phyloP scores from a whole-genome alignment of 208 protist genomes.

The Vickermania ingenoplastis region DNA sequence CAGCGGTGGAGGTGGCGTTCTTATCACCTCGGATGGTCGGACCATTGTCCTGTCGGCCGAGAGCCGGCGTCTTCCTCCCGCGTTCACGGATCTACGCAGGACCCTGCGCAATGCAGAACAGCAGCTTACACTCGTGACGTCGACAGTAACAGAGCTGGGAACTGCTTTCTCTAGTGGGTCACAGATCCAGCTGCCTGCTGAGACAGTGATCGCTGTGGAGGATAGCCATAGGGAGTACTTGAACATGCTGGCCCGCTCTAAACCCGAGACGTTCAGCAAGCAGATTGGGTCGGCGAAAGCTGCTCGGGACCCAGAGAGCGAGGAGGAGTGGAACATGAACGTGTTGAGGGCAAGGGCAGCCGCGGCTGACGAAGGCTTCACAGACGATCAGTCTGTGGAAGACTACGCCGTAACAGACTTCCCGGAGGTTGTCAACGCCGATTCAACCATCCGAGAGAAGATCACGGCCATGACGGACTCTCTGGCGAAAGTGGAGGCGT shows the following conservation, averaged over 20 bases:
- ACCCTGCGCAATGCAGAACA: conserved; percentile 16
- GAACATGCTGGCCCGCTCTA: conserved; percentile 5
- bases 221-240: conserved; percentile 8
- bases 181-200: conserved; percentile 13
- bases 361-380: conserved; percentile 56
- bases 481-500: conserved; percentile 11
- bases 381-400: conserved; percentile 49
- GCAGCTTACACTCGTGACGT: conserved; percentile 12
- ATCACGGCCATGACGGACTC: conserved; percentile 2
- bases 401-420: conserved; percentile 54
- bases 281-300: not conserved
- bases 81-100: conserved; percentile 40
- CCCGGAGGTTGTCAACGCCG: conserved; percentile 15
- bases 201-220: conserved; percentile 14
- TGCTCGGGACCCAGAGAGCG: conserved; percentile 7
- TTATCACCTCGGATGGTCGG: conserved; percentile 13
- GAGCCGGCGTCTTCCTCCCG: conserved; percentile 26
- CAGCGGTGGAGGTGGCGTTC: conserved; percentile 2
- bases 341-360: conserved; percentile 40
- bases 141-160: conserved; percentile 24
- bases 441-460: not conserved
- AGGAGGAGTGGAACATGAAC: conserved; percentile 17
- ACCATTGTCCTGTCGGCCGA: conserved; percentile 18
- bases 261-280: not conserved
- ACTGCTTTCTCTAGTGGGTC: conserved; percentile 14